Evolutionary conservation across 2,329 filamentous ascomycete species (phyloP).

Genomic region (Neocatenulostroma microsporum): DNA sequence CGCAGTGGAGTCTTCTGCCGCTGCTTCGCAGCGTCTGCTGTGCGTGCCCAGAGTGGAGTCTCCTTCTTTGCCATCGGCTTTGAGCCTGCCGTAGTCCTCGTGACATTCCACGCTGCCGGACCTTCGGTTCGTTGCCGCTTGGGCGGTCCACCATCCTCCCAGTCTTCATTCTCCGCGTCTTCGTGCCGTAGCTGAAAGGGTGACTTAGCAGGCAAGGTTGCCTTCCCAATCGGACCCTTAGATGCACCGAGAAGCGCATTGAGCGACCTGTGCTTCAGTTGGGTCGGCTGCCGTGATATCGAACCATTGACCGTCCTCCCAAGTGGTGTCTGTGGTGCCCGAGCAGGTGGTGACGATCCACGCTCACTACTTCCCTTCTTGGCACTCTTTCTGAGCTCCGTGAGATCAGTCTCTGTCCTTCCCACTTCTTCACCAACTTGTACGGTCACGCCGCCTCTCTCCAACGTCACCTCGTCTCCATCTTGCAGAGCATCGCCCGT

Average conservation of each 20-base stretch:
- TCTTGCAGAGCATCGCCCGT: constrained; percentile 61
- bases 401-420: constrained; percentile 66
- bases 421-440: constrained; percentile 72
- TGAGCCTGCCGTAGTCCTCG: constrained; percentile 10
- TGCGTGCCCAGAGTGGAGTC: constrained; percentile 20
- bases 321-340: constrained; percentile 11
- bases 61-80: constrained; percentile 10
- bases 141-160: constrained; percentile 27
- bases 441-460: constrained; percentile 66
- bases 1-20: constrained; percentile 12
- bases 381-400: constrained; percentile 64
- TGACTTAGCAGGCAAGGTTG: constrained; percentile 50
- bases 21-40: constrained; percentile 19
- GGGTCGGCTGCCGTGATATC: constrained; percentile 20
- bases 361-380: constrained; percentile 35
- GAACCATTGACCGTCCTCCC: constrained; percentile 6
- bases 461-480: constrained; percentile 73
- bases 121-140: constrained; percentile 33
- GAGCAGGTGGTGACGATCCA: constrained; percentile 17
- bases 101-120: constrained; percentile 15
- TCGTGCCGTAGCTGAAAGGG: constrained; percentile 55
- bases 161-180: constrained; percentile 25
- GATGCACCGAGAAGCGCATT: constrained; percentile 59
- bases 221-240: constrained; percentile 56
- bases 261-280: constrained; percentile 50